phyloP scores from a whole-genome alignment of 2,329 filamentous ascomycete species.

The Neopestalotiopsis sp. region DNA sequence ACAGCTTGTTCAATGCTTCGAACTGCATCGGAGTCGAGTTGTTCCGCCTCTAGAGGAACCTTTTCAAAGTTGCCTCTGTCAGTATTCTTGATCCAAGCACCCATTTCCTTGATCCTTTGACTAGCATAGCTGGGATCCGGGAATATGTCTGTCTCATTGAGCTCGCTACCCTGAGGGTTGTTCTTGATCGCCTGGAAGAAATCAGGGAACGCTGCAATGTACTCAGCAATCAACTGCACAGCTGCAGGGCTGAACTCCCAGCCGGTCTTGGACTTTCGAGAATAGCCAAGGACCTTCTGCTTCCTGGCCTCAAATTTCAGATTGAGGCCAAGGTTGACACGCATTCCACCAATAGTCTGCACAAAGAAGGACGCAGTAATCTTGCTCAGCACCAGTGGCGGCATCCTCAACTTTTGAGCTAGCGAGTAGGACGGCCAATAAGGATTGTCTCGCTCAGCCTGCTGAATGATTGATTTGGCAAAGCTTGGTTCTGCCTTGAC shows the following conservation, averaged over 20 bases:
- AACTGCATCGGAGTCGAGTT: constrained; percentile 91
- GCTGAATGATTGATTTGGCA: constrained; percentile 72
- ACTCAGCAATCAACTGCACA: constrained; percentile 79
- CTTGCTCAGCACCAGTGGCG: constrained; percentile 89
- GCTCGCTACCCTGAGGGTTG: constrained; percentile 85
- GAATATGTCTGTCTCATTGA: constrained; percentile 87
- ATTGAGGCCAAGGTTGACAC: constrained; percentile 91
- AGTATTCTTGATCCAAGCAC: constrained; percentile 88
- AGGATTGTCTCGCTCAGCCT: constrained; percentile 72
- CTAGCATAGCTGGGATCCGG: constrained; percentile 73
- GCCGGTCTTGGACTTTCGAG: constrained; percentile 80
- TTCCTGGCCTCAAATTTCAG: constrained; percentile 97
- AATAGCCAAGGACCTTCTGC: constrained; percentile 94
- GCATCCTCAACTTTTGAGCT: constrained; percentile 79
- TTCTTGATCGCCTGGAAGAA: constrained; percentile 89
- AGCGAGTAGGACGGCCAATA: constrained; percentile 92
- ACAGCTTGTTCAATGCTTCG: constrained; percentile 79
- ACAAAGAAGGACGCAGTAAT: constrained; percentile 95
- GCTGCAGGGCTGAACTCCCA: constrained; percentile 96
- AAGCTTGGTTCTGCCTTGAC: constrained; percentile 77
- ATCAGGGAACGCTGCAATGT: constrained; percentile 93
- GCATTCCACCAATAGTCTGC: constrained; percentile 75
- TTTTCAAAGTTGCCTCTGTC: constrained; percentile 92
- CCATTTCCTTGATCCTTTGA: constrained; percentile 89
- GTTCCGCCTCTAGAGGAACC: constrained; percentile 95